Evolutionary conservation across 2,329 filamentous ascomycete genomes (phyloP), one percentile per base, ranked within the genome.

Genomic region (Canariomyces notabilis): DNA sequence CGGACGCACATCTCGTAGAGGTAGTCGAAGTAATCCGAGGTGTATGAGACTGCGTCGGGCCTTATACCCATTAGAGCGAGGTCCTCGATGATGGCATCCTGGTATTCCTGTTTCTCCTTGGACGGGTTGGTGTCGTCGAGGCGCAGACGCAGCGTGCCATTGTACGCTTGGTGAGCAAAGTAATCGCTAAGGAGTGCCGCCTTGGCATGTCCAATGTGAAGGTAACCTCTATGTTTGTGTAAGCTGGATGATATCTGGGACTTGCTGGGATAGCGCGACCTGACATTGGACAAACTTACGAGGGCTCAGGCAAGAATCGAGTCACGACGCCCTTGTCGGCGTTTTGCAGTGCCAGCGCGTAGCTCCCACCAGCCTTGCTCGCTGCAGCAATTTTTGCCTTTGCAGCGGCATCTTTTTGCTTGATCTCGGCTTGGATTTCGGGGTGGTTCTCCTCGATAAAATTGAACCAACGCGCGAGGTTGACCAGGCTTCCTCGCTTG

Each of bases 71-170:
- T 89, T 43, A 97, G 77, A 40, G 83, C 82, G 41, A 96, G 78
- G 67, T 98, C 93, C 71, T 95, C 85, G 32, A 95, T 75, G 52
- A 98, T 98, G 5, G 89, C 79, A 68, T 97, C 89, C 65, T 97
- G 85, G 65, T 85, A 98, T 71, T 97, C 93, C 65, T 91, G 83
- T 73, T 95, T 96, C 75, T 98, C 93, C 67, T 97, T 97, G 50
- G 86, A 83, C 6, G 93, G 93, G 69, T 98, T 98, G 46, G 93
- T 98, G 63, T 98, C 93, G 64, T 98, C 93, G 62, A 98, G 93
- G 50, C 93, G 87, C 40, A 97, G 80, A 49, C 94, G 82, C 59
- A 98, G 76, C 60, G 85, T 94, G 60, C 93, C 93, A 50, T 91
- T 83, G 74, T 95, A 95, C 58, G 89, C 87, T 65, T 89, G 85